Conservation (phyloP, 352 stramenopile genomes). For the Phytopythium montanum region DNA sequence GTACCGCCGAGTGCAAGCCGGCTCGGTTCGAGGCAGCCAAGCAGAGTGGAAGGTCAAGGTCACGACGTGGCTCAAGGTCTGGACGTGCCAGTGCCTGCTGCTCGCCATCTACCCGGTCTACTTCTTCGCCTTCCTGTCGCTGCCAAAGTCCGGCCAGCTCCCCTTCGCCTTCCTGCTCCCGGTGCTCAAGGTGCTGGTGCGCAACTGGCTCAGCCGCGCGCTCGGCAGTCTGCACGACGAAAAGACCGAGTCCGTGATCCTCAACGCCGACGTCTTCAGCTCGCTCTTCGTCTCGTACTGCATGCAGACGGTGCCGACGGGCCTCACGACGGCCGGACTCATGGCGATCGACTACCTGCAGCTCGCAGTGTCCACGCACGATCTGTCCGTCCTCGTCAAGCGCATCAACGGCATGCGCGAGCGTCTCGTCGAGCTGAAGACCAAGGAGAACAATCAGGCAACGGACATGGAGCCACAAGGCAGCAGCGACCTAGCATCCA, state of each 20-base stretch:
- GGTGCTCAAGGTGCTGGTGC: conserved; percentile 20
- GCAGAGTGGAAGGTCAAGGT: neutral
- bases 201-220: conserved; percentile 15
- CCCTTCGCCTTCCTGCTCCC: conserved; percentile 13
- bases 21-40: neutral
- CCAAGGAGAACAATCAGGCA: neutral
- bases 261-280: conserved; percentile 24
- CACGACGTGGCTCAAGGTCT: conserved; percentile 12
- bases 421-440: neutral
- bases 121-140: conserved; percentile 21
- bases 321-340: conserved; percentile 14
- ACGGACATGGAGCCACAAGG: neutral
- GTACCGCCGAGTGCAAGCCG: neutral
- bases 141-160: conserved; percentile 11
- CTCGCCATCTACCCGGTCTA: conserved; percentile 20
- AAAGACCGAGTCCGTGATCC: conserved; percentile 16
- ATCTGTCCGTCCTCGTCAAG: conserved; percentile 6
- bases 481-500: neutral
- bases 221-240: conserved; percentile 22
- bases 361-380: conserved; percentile 15
- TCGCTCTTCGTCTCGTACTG: conserved; percentile 23
- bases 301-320: conserved; percentile 21
- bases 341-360: conserved; percentile 24
- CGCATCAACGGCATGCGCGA: neutral
- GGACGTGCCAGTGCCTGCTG: conserved; percentile 16